Evolutionary conservation across 1,284 basidiomycete species (phyloP), one percentile per base, ranked within the genome.

Genomic region (Stygiomarasmius scandens): DNA sequence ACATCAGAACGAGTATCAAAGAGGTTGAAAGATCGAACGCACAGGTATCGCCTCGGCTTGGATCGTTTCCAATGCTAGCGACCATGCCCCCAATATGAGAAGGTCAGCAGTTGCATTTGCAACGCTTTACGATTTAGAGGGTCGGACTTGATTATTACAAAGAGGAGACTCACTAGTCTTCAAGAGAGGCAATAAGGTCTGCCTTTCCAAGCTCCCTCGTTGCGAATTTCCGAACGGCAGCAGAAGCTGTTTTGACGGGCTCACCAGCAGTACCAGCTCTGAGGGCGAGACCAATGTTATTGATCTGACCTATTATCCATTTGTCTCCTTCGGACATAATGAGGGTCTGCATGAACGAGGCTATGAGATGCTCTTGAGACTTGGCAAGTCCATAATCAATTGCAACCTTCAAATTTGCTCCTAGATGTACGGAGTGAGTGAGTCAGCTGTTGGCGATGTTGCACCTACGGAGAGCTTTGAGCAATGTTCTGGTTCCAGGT

Each of bases 261-360:
- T 84, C 80, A 3, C 86, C 88, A 55, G 77, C 77, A 12, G 80
- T 80, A 1, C 87, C 87, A 4, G 81, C 76, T 45, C 81, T 80
- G 54, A 93, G 69, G 6, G 89, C 87, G 49, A 83, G 76, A 0
- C 81, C 78, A 49, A 90, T 76, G 58, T 80, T 81, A 4, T 78
- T 77, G 11, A 83, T 80, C 63, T 90, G 84, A 0, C 79, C 75
- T 52, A 73, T 73, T 41, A 93, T 81, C 92, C 92, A 93, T 64
- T 83, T 83, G 63, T 92, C 90, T 19, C 91, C 91, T 74, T 93
- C 90, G 60, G 89, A 91, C 91, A 93, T 93, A 57, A 93, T 82
- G 36, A 93, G 75, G 6, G 89, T 90, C 71, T 93, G 91, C 65
- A 93, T 72, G 69, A 92, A 93, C 1, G 90, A 92, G 22, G 90